Evolutionary conservation across 2,329 filamentous ascomycete species (phyloP).

Genomic region (Apiospora saccharicola): DNA sequence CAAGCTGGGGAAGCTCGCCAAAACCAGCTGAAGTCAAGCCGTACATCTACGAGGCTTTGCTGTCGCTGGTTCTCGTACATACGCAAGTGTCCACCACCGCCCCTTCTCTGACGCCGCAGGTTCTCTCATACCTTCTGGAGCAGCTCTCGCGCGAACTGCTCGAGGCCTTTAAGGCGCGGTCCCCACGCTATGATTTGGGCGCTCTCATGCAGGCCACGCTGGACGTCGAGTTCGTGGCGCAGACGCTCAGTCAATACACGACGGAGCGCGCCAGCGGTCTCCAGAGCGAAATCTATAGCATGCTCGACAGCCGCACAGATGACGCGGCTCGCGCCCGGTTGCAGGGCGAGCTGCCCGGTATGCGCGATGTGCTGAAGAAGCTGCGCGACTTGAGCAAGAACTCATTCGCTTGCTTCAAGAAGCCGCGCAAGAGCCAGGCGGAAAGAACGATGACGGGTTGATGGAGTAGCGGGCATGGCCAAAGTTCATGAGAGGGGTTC

Average conservation of each 20-base stretch:
- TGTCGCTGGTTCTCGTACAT: slow-evolving; percentile 89
- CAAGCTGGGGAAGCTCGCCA: slow-evolving; percentile 72
- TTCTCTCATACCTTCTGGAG: slow-evolving; percentile 88
- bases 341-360: slow-evolving; percentile 87
- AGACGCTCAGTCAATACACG: slow-evolving; percentile 90
- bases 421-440: slow-evolving; percentile 40
- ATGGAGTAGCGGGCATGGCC: background rate
- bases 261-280: slow-evolving; percentile 81
- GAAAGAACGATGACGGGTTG: slow-evolving; percentile 40
- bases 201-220: slow-evolving; percentile 96
- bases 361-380: slow-evolving; percentile 86
- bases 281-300: slow-evolving; percentile 91
- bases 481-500: background rate
- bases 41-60: slow-evolving; percentile 88
- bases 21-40: slow-evolving; percentile 79
- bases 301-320: slow-evolving; percentile 87
- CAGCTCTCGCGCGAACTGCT: slow-evolving; percentile 82
- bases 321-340: slow-evolving; percentile 81
- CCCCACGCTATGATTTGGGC: slow-evolving; percentile 74
- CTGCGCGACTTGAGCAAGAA: slow-evolving; percentile 82
- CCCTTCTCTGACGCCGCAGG: slow-evolving; percentile 76
- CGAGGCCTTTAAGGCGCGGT: slow-evolving; percentile 73
- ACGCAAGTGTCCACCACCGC: slow-evolving; percentile 86
- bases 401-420: slow-evolving; percentile 85
- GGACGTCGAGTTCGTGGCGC: slow-evolving; percentile 95